phyloP scores from a whole-genome alignment of 176 grass and related monocot genomes.

The Zoysia japonica region DNA sequence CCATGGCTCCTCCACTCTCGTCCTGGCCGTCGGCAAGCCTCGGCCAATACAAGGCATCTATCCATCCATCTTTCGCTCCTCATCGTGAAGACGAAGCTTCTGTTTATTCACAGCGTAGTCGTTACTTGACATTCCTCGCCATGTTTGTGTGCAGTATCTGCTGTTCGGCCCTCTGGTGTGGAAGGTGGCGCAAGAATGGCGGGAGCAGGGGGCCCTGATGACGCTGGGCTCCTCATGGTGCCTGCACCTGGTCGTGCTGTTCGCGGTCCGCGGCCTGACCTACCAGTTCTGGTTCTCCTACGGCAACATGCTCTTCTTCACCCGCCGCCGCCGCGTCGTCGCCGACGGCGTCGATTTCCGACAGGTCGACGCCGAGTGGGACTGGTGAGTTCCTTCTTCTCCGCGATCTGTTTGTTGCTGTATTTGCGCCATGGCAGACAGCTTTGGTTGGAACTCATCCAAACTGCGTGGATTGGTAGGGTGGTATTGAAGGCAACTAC shows the following conservation, averaged over 20 bases:
- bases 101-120: not conserved
- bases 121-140: not conserved
- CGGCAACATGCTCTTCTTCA: slow-evolving; percentile 88
- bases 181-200: slow-evolving; percentile 60
- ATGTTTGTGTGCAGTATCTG: slow-evolving; percentile 33
- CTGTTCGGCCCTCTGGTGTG: slow-evolving; percentile 59
- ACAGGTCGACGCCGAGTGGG: slow-evolving; percentile 84
- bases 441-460: not conserved
- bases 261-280: slow-evolving; percentile 46
- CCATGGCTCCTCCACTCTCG: slow-evolving; percentile 62
- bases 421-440: not conserved
- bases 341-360: slow-evolving; percentile 69
- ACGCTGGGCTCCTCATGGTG: slow-evolving; percentile 46
- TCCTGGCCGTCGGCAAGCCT: slow-evolving; percentile 88
- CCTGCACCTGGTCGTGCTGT: slow-evolving; percentile 64
- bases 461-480: not conserved
- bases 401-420: not conserved
- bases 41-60: slow-evolving; percentile 63
- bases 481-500: slow-evolving; percentile 19
- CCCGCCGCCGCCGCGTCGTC: slow-evolving; percentile 70
- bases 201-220: slow-evolving; percentile 30
- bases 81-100: not conserved
- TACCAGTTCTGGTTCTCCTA: slow-evolving; percentile 79
- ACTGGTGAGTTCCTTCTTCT: slow-evolving; percentile 48
- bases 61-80: not conserved